Evolutionary conservation across 2,329 filamentous ascomycete genomes (phyloP).

Genomic region (Fusarium torreyae): DNA sequence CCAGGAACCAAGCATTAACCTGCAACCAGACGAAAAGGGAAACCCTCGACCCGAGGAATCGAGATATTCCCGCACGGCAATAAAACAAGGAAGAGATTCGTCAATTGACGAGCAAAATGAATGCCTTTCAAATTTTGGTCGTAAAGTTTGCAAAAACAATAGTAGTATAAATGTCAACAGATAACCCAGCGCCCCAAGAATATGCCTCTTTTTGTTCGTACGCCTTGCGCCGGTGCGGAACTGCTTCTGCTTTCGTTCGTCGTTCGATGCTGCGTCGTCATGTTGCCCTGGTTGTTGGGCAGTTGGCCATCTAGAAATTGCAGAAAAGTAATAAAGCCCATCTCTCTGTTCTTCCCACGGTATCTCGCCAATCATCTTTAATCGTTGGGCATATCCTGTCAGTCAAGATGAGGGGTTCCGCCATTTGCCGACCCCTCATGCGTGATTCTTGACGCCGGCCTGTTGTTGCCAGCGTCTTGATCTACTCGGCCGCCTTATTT

Average conservation of each 20-base stretch:
- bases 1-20: not conserved
- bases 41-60: slow-evolving; percentile 10
- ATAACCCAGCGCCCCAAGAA: slow-evolving; percentile 57
- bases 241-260: slow-evolving; percentile 53
- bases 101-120: slow-evolving; percentile 18
- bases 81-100: slow-evolving; percentile 6
- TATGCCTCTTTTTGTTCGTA: slow-evolving; percentile 57
- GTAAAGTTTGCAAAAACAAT: slow-evolving; percentile 46
- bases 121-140: slow-evolving; percentile 39
- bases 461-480: slow-evolving; percentile 34
- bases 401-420: slow-evolving; percentile 40
- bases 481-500: slow-evolving; percentile 34
- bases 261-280: slow-evolving; percentile 54
- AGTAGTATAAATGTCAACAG: slow-evolving; percentile 55
- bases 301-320: slow-evolving; percentile 49
- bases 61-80: slow-evolving; percentile 11
- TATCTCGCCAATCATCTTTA: slow-evolving; percentile 46
- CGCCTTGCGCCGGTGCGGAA: slow-evolving; percentile 59
- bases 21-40: slow-evolving; percentile 2
- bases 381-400: slow-evolving; percentile 44
- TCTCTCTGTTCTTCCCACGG: slow-evolving; percentile 44
- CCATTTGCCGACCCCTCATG: slow-evolving; percentile 36
- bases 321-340: slow-evolving; percentile 47
- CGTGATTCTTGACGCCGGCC: slow-evolving; percentile 38
- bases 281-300: slow-evolving; percentile 49